Evolutionary conservation across 106 monocot species (phyloP).

Genomic region (Platanthera zijinensis): DNA sequence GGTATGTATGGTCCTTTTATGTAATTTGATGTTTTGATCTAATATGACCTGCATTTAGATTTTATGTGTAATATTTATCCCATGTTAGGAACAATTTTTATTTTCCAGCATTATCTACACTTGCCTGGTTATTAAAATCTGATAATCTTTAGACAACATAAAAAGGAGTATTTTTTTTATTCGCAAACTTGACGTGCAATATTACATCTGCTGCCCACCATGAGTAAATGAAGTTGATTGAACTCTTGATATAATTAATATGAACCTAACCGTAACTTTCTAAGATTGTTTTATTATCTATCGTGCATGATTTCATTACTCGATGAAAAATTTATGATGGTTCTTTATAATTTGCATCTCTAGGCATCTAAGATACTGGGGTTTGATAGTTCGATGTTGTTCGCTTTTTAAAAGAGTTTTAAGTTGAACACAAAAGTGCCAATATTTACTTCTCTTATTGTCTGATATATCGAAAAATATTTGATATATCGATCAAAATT

Average conservation of each 20-base stretch:
- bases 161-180: background rate
- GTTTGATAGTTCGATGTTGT: no score
- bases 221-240: background rate
- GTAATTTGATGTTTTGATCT: background rate
- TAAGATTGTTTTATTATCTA: background rate
- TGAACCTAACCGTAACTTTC: background rate
- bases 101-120: slow-evolving; percentile 1
- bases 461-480: no score
- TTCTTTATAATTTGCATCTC: no score
- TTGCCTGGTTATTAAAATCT: background rate
- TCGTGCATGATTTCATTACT: background rate
- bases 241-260: background rate
- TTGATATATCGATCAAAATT: no score
- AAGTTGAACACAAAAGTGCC: no score
- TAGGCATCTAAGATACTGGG: no score
- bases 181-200: background rate
- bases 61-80: no score
- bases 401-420: no score
- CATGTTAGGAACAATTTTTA: background rate
- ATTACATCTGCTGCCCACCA: background rate
- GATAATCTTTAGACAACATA: background rate
- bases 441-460: no score
- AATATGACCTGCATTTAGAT: background rate
- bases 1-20: slow-evolving; percentile 45
- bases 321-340: no score